Conservation (phyloP, 805 yeast genomes). For the Saccharomycopsis babjevae region DNA sequence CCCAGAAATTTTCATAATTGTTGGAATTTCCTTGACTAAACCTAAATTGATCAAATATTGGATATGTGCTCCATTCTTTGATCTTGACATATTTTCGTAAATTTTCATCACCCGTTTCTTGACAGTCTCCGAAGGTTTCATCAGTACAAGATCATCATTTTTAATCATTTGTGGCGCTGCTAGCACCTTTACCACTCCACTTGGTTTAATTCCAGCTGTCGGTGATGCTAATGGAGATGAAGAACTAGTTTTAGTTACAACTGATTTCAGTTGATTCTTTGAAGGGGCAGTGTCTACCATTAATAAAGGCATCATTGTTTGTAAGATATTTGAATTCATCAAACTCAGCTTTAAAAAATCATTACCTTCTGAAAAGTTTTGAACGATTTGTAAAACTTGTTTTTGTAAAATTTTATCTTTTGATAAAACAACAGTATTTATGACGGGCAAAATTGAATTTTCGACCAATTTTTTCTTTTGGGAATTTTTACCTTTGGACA, state of each 20-base stretch:
- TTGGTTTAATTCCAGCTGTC: not conserved
- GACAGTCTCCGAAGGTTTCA: not conserved
- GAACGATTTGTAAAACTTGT: conserved; percentile 17
- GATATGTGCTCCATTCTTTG: conserved; percentile 5
- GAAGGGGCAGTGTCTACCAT: not conserved
- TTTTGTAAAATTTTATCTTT: conserved; percentile 14
- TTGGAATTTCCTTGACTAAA: conserved; percentile 12
- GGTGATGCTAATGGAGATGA: not conserved
- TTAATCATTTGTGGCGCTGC: not conserved
- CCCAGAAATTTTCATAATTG: conserved; percentile 13
- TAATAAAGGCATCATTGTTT: conserved; percentile 9
- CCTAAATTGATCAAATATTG: conserved; percentile 16
- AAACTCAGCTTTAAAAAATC: conserved; percentile 9
- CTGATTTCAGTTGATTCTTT: not conserved
- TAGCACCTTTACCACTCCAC: not conserved
- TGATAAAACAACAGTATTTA: conserved; percentile 11
- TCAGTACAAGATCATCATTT: not conserved
- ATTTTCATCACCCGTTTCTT: conserved; percentile 14
- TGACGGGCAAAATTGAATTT: conserved; percentile 15
- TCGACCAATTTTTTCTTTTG: conserved; percentile 17
- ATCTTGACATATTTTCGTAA: conserved; percentile 13
- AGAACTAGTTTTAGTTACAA: not conserved
- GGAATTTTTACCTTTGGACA: conserved; percentile 17
- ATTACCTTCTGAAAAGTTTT: conserved; percentile 17
- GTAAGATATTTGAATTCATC: conserved; percentile 14